Evolutionary conservation across 106 monocot genomes (phyloP), one percentile per base, ranked within the genome.

Genomic region (Xerophyta viscosa): DNA sequence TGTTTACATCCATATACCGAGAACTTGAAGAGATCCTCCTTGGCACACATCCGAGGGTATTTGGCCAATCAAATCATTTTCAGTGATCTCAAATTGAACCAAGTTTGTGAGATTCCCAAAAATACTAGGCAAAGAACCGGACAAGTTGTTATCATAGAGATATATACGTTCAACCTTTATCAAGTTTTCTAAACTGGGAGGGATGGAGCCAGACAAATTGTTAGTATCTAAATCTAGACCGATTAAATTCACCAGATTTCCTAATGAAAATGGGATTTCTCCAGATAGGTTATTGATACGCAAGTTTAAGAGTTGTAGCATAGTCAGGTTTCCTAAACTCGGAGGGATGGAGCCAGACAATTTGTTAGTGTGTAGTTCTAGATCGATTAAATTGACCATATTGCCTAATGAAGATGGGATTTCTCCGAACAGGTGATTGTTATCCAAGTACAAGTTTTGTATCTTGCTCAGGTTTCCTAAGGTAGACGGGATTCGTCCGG

Each of bases 1-100:
- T 23, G 17, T 71, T 71, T 56, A 50, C 18, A 3, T 0, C 8
- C 50, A 50, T 0, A 41, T 41, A 18, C 2, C 1, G 3, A 71
- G 37, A 15, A 6, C 6, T 10, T 44, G 27, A 0, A 71, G 62
- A 5, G 18, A 3, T 29, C 65, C 65, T 27, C 64, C 59, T 37
- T 29, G 36, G 50, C 72, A 58, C 12, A 72, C 8, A 20, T 60
- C 37, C 2, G 31, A 33, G 33, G 10, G 33, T 5, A 33, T 6
- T 33, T 6, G 10, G 6, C 66, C 66, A 17, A 17, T 24, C 6
- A 66, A 13, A 0, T 23, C 36, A 20, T 61, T 69, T 1, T 15
- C 21, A 9, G 3, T 19, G 0, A 53, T 6, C 20, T 29, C 28
- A 3, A 54, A 41, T n/a, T 15, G 4, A n/a, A 44, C 4, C 3